These are phyloP conservation scores for Trypanosoma theileri DNA, from an alignment of 208 protist genomes.

Conservation along the genomic window DNA sequence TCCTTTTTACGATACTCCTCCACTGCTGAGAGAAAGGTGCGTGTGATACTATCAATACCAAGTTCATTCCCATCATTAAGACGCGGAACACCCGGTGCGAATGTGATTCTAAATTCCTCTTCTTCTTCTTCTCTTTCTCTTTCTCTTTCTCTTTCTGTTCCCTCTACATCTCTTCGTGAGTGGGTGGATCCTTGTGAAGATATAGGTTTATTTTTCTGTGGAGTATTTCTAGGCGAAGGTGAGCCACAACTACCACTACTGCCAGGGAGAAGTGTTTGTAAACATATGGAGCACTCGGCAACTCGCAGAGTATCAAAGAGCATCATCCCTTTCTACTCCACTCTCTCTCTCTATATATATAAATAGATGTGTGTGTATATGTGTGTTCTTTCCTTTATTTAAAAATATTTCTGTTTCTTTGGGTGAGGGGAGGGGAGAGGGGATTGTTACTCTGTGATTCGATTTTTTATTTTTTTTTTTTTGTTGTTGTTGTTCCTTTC, in stretches of 20 bases:
- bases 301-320: conserved; percentile 42
- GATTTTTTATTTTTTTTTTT: too few relatives aligned
- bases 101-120: conserved; percentile 44
- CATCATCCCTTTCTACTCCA: conserved; percentile 14
- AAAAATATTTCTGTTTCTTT: neutral
- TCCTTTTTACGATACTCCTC: neutral
- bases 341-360: neutral
- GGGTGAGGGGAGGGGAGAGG: too few relatives aligned
- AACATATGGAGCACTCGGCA: conserved; percentile 78
- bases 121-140: neutral
- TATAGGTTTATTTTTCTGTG: neutral
- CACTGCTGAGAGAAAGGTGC: conserved; percentile 3
- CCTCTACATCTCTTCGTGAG: neutral
- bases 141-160: too few relatives aligned
- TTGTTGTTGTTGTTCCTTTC: too few relatives aligned
- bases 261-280: conserved; percentile 47
- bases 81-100: conserved; percentile 40
- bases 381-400: neutral
- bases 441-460: too few relatives aligned
- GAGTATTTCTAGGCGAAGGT: conserved; percentile 5
- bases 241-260: neutral
- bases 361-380: neutral
- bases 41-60: neutral
- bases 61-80: neutral
- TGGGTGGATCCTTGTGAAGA: neutral